Conservation (phyloP, 2,329 filamentous ascomycete genomes). For the Sporothrix humicola region DNA sequence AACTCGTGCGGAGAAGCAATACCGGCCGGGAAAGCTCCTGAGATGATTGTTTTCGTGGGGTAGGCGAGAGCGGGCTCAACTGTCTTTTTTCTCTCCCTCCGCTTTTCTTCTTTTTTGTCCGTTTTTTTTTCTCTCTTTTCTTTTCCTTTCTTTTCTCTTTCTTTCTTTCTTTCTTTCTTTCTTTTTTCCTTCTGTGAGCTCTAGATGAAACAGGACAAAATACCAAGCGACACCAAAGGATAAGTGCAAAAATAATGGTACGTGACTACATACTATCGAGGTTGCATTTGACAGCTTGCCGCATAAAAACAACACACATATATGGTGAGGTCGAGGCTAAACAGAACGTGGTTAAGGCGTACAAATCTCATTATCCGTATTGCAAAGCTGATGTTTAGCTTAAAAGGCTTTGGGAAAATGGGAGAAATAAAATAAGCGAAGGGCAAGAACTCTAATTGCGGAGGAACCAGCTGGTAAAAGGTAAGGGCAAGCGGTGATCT, state of each 20-base stretch:
- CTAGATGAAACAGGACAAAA: no score
- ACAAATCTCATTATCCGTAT: constrained; percentile 11
- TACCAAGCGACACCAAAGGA: neutral
- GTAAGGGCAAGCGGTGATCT: neutral
- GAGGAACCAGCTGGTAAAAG: neutral
- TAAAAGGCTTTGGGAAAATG: neutral
- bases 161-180: no score
- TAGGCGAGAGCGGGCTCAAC: neutral
- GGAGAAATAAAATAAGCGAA: neutral
- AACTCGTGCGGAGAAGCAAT: constrained; percentile 28
- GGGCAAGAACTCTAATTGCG: neutral
- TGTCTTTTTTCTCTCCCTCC: no score
- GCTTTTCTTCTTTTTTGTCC: no score
- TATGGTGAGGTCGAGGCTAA: constrained; percentile 18
- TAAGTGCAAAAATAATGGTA: neutral
- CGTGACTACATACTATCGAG: neutral
- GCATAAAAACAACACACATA: no score
- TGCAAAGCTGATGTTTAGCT: no score
- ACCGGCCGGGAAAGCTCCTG: constrained; percentile 28
- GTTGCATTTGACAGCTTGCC: neutral
- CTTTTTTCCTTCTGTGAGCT: no score
- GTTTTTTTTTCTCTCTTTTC: no score
- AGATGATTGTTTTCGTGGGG: neutral
- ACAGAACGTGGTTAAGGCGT: neutral
- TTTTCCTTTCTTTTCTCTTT: no score